Conservation (phyloP, 202 grass and related monocot genomes). For the Setaria italica region DNA sequence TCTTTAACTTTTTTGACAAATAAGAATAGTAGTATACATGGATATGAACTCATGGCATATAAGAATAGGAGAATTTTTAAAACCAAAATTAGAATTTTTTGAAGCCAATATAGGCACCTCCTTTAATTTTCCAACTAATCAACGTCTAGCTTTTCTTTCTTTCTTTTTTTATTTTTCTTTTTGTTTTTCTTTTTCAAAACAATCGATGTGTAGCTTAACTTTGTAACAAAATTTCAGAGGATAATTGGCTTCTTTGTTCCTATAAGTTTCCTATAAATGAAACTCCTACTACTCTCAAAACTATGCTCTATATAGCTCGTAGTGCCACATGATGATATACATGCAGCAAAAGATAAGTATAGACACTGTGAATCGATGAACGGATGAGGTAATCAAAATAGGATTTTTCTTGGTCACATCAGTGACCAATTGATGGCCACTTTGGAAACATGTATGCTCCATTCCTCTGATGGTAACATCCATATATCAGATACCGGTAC, state of each 20-base stretch:
- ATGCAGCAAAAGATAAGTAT: neutral
- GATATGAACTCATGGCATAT: too few species aligned
- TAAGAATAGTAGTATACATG: too few species aligned
- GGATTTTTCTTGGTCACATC: neutral
- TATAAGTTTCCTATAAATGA: neutral
- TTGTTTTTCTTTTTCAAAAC: too few species aligned
- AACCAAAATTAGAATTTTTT: too few species aligned
- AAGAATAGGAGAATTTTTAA: too few species aligned
- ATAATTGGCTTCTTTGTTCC: neutral
- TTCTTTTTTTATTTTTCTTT: neutral
- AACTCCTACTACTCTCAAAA: neutral
- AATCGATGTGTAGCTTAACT: neutral
- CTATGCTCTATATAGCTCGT: neutral
- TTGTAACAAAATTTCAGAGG: neutral
- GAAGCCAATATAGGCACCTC: too few species aligned
- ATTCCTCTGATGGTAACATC: slow-evolving; percentile 27
- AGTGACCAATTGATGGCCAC: slow-evolving; percentile 10
- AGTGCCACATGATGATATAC: neutral
- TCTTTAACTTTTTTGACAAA: neutral
- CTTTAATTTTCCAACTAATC: neutral
- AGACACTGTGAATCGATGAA: neutral
- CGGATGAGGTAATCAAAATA: neutral
- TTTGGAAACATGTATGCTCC: slow-evolving; percentile 13
- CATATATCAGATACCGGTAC: neutral
- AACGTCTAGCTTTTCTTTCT: neutral